These are phyloP conservation scores for Tuber microsphaerosporum DNA, from an alignment of 495 filamentous ascomycete genomes.

Conservation along the genomic window DNA sequence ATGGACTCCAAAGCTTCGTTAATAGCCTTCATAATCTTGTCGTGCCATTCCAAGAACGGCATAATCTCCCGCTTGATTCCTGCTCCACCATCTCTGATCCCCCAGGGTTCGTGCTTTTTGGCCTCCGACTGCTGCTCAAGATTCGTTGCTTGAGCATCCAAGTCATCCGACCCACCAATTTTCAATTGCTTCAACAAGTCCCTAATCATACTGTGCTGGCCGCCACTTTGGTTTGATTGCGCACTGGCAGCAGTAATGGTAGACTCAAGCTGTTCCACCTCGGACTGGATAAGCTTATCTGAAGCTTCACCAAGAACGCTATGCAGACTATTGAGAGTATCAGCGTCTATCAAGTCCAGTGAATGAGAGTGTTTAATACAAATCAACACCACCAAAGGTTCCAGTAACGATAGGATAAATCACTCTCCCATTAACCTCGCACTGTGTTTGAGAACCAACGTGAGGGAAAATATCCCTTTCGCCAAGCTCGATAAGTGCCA, in stretches of 20 bases:
- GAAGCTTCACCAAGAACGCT: constrained; percentile 82
- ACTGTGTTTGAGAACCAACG: constrained; percentile 62
- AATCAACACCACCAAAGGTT: constrained; percentile 85
- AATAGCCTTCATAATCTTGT: constrained; percentile 72
- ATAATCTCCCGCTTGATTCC: constrained; percentile 67
- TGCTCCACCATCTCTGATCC: constrained; percentile 33
- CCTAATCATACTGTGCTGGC: constrained; percentile 60
- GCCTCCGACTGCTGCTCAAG: constrained; percentile 53
- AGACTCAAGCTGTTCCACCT: constrained; percentile 73
- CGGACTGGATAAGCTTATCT: constrained; percentile 80
- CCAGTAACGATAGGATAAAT: constrained; percentile 80
- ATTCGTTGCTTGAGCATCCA: constrained; percentile 62
- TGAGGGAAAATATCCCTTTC: constrained; percentile 76
- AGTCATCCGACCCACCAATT: constrained; percentile 57
- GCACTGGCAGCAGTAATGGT: constrained; percentile 57
- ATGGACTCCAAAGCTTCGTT: constrained; percentile 69
- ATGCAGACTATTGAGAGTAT: constrained; percentile 53
- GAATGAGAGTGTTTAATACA: constrained; percentile 29
- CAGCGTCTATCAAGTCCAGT: not conserved
- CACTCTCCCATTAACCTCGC: constrained; percentile 57
- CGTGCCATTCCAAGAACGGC: constrained; percentile 80
- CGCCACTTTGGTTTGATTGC: constrained; percentile 42
- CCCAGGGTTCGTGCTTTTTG: constrained; percentile 25
- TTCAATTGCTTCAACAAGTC: constrained; percentile 70
- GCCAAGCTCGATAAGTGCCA: constrained; percentile 75